Base-by-base conservation (phyloP, 2,329 filamentous ascomycete genomes). In the Cylindrodendrum hubeiense region DNA sequence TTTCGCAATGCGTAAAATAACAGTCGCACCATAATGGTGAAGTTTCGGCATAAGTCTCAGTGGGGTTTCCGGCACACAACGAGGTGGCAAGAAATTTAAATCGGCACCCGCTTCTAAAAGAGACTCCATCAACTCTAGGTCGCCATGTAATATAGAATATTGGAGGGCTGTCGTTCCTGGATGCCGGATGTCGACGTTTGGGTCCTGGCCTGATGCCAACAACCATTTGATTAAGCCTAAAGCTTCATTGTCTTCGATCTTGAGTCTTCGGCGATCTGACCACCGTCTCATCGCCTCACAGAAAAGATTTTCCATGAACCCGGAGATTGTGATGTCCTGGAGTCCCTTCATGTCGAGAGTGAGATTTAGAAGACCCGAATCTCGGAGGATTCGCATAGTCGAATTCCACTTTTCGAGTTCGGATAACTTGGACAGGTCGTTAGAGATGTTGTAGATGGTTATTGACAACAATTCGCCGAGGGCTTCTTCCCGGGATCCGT, bases 241-340 rank as follows among this genome's bases (percentile, higher is more conserved):
- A 26, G 15, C 8, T 44, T 52, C 47, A 17, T 15, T 17, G 6
- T 22, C 24, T 3, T 59, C 9, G 44, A 17, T 2, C 44, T 44
- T 26, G 17, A 15, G 15, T 8, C 37, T 33, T 17, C 52, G 24
- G 21, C n/a, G n/a, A 22, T 44, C 22, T 9, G 37, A 26, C 7
- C 22, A 17, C 19, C 56, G 24, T 26, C 3, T 15, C 6, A 47
- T 19, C 2, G 30, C 37, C 6, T 22, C 22, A n/a, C 24, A 28
- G 30, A 62, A 56, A 4, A 62, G 37, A 13, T 46, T 62, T 6
- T 56, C 60, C 44, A 62, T 34, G 12, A 52, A 56, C 4, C 44
- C 22, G 15, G 37, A 17, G 5, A 56, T 21, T 8, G 60, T 62
- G 4, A 21, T 13, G 3, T 62, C 52, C 5, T 22, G 37, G n/a